Conservation (phyloP, 768 basidiomycete genomes). For the Gautieria morchelliformis region DNA sequence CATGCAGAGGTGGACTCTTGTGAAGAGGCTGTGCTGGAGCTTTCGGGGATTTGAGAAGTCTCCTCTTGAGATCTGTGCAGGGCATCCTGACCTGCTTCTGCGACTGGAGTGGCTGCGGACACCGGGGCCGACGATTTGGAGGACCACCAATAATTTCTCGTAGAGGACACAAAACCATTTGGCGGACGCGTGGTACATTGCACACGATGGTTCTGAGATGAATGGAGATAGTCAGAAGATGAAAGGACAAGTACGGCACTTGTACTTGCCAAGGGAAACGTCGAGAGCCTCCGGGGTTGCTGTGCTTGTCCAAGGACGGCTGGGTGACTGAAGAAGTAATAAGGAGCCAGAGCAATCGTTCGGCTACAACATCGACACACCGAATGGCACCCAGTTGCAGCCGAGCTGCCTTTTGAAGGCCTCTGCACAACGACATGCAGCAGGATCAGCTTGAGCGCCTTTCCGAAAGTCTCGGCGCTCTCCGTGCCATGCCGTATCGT, state of each 20-base stretch:
- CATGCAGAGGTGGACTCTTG: not conserved
- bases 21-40: not conserved
- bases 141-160: not conserved
- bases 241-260: not conserved
- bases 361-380: not conserved
- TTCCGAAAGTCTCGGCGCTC: not conserved
- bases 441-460: not conserved
- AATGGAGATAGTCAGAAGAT: not conserved
- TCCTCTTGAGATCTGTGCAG: not conserved
- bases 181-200: not conserved
- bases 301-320: not conserved
- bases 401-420: not conserved
- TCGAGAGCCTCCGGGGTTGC: not conserved
- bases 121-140: not conserved
- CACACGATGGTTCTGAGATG: not conserved
- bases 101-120: not conserved
- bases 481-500: conserved; percentile 18
- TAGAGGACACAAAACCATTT: not conserved
- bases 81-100: not conserved
- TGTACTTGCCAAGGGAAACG: not conserved
- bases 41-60: not conserved
- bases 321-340: not conserved
- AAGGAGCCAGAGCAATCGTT: not conserved
- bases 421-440: not conserved
- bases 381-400: not conserved